Percentiles rank a stretch among this genome's conserved stretches.
phyloP scores from a whole-genome alignment of 1,139 yeast genomes.

The Blastobotrys apis region DNA sequence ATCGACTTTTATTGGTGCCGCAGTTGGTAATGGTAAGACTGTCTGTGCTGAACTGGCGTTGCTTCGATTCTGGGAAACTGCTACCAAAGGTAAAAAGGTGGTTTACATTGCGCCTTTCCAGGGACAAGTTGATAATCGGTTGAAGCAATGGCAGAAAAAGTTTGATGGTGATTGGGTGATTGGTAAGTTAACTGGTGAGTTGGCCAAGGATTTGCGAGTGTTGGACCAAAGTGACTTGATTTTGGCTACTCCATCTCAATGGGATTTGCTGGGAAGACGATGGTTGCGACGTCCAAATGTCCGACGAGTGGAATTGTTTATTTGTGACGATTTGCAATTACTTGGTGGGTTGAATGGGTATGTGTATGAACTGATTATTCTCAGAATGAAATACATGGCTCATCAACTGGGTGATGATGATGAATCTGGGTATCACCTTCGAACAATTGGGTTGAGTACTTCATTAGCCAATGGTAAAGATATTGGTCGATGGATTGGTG shows the following conservation, averaged over 20 bases:
- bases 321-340: constrained; percentile 73
- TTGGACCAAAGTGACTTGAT: constrained; percentile 60
- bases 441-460: constrained; percentile 65
- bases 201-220: constrained; percentile 49
- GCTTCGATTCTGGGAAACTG: constrained; percentile 59
- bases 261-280: constrained; percentile 65
- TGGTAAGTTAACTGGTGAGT: constrained; percentile 59
- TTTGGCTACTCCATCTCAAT: constrained; percentile 76
- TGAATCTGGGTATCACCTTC: constrained; percentile 30
- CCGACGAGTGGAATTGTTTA: constrained; percentile 60
- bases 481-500: constrained; percentile 84
- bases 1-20: constrained; percentile 60
- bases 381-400: constrained; percentile 67
- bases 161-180: constrained; percentile 40
- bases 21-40: constrained; percentile 77
- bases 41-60: constrained; percentile 69
- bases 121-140: constrained; percentile 47
- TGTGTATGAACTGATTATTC: constrained; percentile 61
- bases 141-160: constrained; percentile 49
- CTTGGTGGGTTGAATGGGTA: constrained; percentile 58
- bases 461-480: constrained; percentile 74
- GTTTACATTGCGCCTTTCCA: constrained; percentile 64
- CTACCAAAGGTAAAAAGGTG: constrained; percentile 47
- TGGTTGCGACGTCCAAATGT: constrained; percentile 67
- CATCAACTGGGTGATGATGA: constrained; percentile 42